A percentile compares a stretch with the other conserved stretches of the same genome.
These are phyloP conservation scores for Wickerhamomyces strasburgensis DNA, from an alignment of 805 yeast species.

Conservation along the genomic window DNA sequence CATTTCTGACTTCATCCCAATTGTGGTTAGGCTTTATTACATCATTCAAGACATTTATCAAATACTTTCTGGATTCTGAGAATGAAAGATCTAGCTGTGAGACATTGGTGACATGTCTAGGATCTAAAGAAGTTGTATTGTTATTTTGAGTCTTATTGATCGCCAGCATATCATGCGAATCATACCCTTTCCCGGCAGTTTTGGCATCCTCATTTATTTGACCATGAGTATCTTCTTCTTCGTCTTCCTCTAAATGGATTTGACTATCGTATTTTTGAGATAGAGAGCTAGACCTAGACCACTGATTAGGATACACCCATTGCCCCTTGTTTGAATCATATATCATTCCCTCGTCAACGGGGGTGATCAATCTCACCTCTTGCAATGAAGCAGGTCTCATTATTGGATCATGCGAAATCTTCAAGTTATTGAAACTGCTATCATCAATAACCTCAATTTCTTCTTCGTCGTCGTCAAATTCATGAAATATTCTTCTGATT, in stretches of 20 bases:
- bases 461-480: not conserved
- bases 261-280: not conserved
- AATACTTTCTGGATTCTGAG: conserved; percentile 35
- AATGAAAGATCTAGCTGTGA: conserved; percentile 43
- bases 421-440: not conserved
- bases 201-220: not conserved
- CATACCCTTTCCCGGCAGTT: not conserved
- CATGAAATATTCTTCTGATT: conserved; percentile 9
- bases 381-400: not conserved
- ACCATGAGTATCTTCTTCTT: not conserved
- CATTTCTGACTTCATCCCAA: conserved; percentile 37
- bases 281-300: not conserved
- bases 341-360: conserved; percentile 21
- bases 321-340: conserved; percentile 13
- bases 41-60: conserved; percentile 40
- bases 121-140: conserved; percentile 12
- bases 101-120: conserved; percentile 32
- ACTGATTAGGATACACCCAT: conserved; percentile 17
- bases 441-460: not conserved
- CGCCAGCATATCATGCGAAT: not conserved
- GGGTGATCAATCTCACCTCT: conserved; percentile 20
- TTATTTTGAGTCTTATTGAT: conserved; percentile 7
- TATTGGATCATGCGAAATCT: not conserved
- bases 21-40: conserved; percentile 28
- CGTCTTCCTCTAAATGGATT: not conserved